These are phyloP conservation scores for Candida parachauliodes DNA, from an alignment of 805 yeast genomes.

Conservation along the genomic window DNA sequence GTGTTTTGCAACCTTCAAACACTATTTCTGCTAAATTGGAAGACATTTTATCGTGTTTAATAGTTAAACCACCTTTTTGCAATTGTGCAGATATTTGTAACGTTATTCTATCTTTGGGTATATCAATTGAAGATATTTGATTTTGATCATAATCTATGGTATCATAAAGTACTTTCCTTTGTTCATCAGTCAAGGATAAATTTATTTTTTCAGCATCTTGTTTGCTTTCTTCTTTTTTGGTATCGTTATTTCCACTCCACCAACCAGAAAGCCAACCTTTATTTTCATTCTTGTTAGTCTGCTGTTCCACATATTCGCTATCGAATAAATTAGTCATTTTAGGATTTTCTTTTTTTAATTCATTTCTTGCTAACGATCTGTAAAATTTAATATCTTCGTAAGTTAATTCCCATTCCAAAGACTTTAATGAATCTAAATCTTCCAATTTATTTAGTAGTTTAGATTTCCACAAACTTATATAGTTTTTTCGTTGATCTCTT, in stretches of 20 bases:
- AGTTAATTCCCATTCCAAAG: slow-evolving; percentile 55
- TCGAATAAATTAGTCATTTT: slow-evolving; percentile 8
- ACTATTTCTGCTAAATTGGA: slow-evolving; percentile 67
- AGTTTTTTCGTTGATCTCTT: slow-evolving; percentile 66
- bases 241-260: slow-evolving; percentile 48
- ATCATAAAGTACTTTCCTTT: slow-evolving; percentile 82
- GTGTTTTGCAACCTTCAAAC: slow-evolving; percentile 78
- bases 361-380: slow-evolving; percentile 71
- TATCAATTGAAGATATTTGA: slow-evolving; percentile 45
- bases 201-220: slow-evolving; percentile 34
- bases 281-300: slow-evolving; percentile 16
- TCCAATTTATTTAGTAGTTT: slow-evolving; percentile 39
- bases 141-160: slow-evolving; percentile 89
- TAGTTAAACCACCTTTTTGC: slow-evolving; percentile 71
- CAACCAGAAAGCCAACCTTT: slow-evolving; percentile 71
- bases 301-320: slow-evolving; percentile 9
- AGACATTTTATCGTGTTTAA: slow-evolving; percentile 40
- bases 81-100: slow-evolving; percentile 65
- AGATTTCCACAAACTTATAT: slow-evolving; percentile 64
- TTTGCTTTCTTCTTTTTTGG: slow-evolving; percentile 14
- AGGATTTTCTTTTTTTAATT: slow-evolving; percentile 55
- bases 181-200: slow-evolving; percentile 68
- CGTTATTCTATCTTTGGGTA: slow-evolving; percentile 73
- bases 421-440: slow-evolving; percentile 39
- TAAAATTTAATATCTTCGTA: slow-evolving; percentile 84